These are phyloP conservation scores for Coniochaeta sp. DNA, from an alignment of 2,329 filamentous ascomycete species.

Conservation along the genomic window DNA sequence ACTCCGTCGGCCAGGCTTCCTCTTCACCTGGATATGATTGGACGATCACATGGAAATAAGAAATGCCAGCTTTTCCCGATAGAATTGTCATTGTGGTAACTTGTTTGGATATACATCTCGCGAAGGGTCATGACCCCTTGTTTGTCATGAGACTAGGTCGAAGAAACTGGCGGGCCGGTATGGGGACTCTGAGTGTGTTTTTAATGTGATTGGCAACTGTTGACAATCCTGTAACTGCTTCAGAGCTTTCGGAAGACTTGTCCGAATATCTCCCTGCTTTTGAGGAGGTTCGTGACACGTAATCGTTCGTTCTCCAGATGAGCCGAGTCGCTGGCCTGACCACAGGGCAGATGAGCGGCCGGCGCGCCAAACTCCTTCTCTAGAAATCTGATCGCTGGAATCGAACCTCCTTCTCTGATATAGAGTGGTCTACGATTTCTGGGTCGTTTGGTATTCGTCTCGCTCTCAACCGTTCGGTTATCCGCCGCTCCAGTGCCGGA, in stretches of 20 bases:
- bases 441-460: constrained; percentile 17
- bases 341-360: constrained; percentile 87
- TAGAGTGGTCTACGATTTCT: constrained; percentile 65
- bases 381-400: constrained; percentile 86
- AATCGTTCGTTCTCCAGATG: constrained; percentile 96
- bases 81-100: background rate
- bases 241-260: constrained; percentile 69
- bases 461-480: background rate
- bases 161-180: too few species aligned
- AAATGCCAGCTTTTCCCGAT: too few species aligned
- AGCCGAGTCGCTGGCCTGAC: constrained; percentile 87
- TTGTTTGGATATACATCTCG: background rate
- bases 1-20: too few species aligned
- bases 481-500: constrained; percentile 4
- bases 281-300: constrained; percentile 77
- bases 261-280: constrained; percentile 86
- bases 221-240: constrained; percentile 1
- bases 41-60: too few species aligned
- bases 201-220: background rate
- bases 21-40: too few species aligned
- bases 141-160: too few species aligned
- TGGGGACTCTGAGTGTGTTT: too few species aligned
- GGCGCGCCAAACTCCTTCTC: constrained; percentile 91
- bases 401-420: constrained; percentile 91
- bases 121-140: background rate